Evolutionary conservation across 139 green algal genomes (phyloP).

Genomic region (Eudorina sp.): DNA sequence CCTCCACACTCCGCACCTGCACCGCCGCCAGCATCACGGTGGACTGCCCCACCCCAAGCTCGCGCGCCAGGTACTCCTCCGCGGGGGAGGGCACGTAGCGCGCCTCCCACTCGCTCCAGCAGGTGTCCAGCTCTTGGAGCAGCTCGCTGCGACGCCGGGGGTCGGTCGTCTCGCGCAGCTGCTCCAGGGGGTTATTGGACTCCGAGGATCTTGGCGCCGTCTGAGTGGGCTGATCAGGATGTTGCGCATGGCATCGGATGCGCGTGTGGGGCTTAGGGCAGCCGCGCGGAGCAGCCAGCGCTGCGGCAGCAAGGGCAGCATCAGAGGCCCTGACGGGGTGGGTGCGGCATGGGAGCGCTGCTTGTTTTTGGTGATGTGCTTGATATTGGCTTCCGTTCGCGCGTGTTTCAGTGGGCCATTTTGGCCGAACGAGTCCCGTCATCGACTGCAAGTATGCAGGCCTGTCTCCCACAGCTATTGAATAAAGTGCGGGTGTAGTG

Average conservation of each 20-base stretch:
- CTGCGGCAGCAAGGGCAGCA: no score
- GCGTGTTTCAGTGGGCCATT: no score
- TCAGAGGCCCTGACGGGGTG: no score
- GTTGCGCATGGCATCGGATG: not conserved
- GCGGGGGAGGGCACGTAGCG: conserved; percentile 47
- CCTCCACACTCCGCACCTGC: conserved; percentile 9
- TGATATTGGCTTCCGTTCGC: no score
- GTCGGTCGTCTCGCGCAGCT: conserved; percentile 49
- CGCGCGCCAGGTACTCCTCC: conserved; percentile 41
- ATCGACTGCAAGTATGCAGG: no score
- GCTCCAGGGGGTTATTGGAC: conserved; percentile 53
- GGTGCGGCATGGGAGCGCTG: no score
- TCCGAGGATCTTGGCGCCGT: not conserved
- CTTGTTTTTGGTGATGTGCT: no score
- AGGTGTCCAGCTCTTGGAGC: conserved; percentile 13
- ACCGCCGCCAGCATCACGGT: conserved; percentile 62
- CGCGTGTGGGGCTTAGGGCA: no score
- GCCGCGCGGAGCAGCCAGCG: no score
- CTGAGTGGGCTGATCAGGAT: not conserved
- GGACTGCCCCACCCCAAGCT: conserved; percentile 50
- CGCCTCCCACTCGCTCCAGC: conserved; percentile 47
- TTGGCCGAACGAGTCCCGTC: no score
- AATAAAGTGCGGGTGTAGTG: no score
- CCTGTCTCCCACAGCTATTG: no score
- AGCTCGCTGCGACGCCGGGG: conserved; percentile 18